These are phyloP conservation scores for Achlya hypogyna DNA, from an alignment of 352 stramenopile species.

Conservation along the genomic window DNA sequence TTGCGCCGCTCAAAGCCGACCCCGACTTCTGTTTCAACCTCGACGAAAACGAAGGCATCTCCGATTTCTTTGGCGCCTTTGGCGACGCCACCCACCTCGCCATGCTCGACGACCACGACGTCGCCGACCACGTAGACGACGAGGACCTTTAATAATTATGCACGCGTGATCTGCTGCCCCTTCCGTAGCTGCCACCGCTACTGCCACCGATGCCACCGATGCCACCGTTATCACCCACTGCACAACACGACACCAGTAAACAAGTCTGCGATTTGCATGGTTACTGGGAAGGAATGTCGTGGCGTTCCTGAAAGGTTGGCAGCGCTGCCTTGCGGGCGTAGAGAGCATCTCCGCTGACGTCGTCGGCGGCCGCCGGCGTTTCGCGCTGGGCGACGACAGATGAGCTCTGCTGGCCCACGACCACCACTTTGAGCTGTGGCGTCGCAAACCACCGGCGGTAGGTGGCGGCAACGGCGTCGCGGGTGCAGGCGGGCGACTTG, in stretches of 20 bases:
- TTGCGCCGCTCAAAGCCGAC: constrained; percentile 79
- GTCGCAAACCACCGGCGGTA: background rate
- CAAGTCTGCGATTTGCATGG: background rate
- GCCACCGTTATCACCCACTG: background rate
- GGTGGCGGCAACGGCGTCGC: background rate
- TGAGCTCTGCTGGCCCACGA: background rate
- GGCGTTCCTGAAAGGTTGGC: background rate
- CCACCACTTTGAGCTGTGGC: background rate
- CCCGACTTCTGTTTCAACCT: constrained; percentile 86
- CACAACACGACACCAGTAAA: background rate
- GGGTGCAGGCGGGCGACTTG: constrained; percentile 22
- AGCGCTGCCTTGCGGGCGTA: background rate
- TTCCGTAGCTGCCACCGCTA: background rate
- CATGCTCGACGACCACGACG: background rate
- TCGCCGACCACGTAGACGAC: constrained; percentile 3
- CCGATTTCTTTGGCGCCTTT: constrained; percentile 76
- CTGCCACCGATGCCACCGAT: background rate
- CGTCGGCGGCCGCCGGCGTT: background rate
- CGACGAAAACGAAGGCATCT: constrained; percentile 79
- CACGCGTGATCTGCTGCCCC: background rate
- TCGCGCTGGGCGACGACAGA: background rate
- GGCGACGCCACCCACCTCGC: background rate
- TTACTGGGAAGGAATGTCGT: background rate
- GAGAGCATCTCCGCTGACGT: background rate
- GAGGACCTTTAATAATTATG: constrained; percentile 7